Percentiles rank a stretch among this genome's conserved stretches.
Conservation (phyloP, 768 basidiomycete genomes). For the Trametes meyenii region DNA sequence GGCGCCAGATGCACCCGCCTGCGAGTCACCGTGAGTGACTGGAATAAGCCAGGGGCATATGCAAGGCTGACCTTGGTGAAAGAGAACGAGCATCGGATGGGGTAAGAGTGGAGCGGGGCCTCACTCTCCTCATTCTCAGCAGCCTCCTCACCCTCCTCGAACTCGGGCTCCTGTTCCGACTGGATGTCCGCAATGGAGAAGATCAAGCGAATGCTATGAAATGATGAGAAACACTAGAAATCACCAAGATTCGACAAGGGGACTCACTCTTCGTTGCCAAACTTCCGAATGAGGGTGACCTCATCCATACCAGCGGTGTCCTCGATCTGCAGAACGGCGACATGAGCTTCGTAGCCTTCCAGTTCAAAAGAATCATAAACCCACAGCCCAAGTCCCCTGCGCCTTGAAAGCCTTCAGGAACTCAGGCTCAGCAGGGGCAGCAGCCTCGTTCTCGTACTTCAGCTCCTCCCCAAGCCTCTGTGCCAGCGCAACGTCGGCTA, state of each 20-base stretch:
- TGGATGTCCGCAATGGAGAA: slow-evolving; percentile 94
- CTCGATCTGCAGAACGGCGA: slow-evolving; percentile 51
- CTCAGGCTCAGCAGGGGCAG: slow-evolving; percentile 56
- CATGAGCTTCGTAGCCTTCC: neutral
- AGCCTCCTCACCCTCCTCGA: slow-evolving; percentile 42
- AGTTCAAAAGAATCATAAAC: slow-evolving; percentile 27
- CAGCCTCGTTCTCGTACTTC: slow-evolving; percentile 76
- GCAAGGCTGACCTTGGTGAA: slow-evolving; percentile 72
- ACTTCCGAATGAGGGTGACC: slow-evolving; percentile 77
- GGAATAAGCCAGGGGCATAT: neutral
- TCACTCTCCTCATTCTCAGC: slow-evolving; percentile 41
- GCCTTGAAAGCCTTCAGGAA: slow-evolving; percentile 77
- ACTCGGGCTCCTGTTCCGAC: slow-evolving; percentile 40
- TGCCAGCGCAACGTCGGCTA: slow-evolving; percentile 75
- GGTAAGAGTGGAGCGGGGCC: slow-evolving; percentile 51
- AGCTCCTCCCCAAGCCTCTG: slow-evolving; percentile 83
- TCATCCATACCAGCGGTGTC: slow-evolving; percentile 79
- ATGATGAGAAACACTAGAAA: neutral
- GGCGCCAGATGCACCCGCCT: slow-evolving; percentile 62
- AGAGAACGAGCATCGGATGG: slow-evolving; percentile 78
- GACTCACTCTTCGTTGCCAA: slow-evolving; percentile 87
- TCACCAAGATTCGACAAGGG: neutral
- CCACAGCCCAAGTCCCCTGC: slow-evolving; percentile 78
- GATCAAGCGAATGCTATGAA: slow-evolving; percentile 75
- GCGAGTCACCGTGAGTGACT: neutral